A percentile compares a stretch with the other conserved stretches of the same genome.
phyloP scores from a whole-genome alignment of 441 rosid species.

The Raphanus hybrid region DNA sequence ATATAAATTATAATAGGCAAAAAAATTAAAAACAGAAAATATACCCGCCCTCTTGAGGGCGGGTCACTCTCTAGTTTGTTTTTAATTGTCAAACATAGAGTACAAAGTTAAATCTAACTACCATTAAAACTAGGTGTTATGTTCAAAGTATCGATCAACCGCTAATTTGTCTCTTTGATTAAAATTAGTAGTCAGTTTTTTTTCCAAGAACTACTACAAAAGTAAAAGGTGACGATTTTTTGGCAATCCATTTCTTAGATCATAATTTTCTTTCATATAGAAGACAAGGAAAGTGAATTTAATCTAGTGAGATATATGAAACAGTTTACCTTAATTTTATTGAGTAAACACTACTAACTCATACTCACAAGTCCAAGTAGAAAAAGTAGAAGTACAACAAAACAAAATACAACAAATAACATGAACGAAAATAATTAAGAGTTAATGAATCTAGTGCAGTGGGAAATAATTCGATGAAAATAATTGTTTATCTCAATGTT shows the following conservation, averaged over 20 bases:
- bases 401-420: neutral
- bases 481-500: constrained; percentile 8
- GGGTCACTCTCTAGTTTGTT: neutral
- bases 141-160: neutral
- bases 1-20: too few relatives aligned
- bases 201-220: neutral
- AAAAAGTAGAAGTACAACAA: neutral
- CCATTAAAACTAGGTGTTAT: neutral
- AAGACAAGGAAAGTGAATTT: neutral
- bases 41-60: too few relatives aligned
- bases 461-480: constrained; percentile 5
- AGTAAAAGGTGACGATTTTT: neutral
- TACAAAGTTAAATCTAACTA: neutral
- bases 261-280: neutral
- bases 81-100: neutral
- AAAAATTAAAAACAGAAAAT: too few relatives aligned
- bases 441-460: neutral
- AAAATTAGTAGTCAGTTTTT: neutral
- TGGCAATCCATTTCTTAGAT: constrained; percentile 4
- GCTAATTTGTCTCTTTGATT: neutral
- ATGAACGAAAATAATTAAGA: constrained; percentile 14
- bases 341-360: neutral
- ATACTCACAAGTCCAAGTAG: constrained; percentile 4
- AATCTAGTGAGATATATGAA: neutral
- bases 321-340: neutral